These are phyloP conservation scores for Chaetomiaceae sp. DNA, from an alignment of 2,329 filamentous ascomycete genomes.

Conservation along the genomic window DNA sequence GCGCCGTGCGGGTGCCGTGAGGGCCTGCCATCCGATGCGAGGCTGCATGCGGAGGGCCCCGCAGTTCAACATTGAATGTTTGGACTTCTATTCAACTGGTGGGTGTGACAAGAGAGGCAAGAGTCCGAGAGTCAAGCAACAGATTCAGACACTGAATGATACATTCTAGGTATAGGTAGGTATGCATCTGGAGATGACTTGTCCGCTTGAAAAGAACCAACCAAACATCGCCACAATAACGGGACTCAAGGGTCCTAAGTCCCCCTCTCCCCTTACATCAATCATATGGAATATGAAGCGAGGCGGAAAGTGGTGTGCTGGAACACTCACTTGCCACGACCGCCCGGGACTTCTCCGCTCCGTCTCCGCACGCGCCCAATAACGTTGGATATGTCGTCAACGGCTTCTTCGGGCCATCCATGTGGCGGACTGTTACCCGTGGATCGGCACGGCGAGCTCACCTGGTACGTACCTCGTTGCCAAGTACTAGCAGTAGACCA, in stretches of 20 bases:
- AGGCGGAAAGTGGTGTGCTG: too few relatives aligned
- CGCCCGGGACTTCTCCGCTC: slow-evolving; percentile 7
- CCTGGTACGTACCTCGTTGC: too few relatives aligned
- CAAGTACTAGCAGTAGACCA: too few relatives aligned
- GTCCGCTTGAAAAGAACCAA: not conserved
- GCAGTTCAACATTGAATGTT: slow-evolving; percentile 4
- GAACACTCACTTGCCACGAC: not conserved
- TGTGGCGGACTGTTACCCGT: slow-evolving; percentile 6
- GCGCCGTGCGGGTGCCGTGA: slow-evolving; percentile 5
- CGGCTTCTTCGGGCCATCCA: not conserved
- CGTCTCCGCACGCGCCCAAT: slow-evolving; percentile 1
- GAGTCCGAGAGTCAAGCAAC: too few relatives aligned
- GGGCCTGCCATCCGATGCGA: not conserved
- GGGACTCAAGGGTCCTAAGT: not conserved
- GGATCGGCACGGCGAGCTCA: slow-evolving; percentile 10
- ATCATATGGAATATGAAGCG: not conserved
- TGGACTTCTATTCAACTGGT: too few relatives aligned
- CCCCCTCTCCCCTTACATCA: not conserved
- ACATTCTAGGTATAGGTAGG: not conserved
- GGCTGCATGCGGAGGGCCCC: slow-evolving; percentile 8
- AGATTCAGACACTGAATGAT: too few relatives aligned
- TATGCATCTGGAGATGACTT: slow-evolving; percentile 11
- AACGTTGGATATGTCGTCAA: not conserved
- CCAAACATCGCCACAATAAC: too few relatives aligned
- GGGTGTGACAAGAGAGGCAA: too few relatives aligned